Evolutionary conservation across 495 filamentous ascomycete species (phyloP), one percentile per base, ranked within the genome.

Genomic region (Jackrogersella minutella): DNA sequence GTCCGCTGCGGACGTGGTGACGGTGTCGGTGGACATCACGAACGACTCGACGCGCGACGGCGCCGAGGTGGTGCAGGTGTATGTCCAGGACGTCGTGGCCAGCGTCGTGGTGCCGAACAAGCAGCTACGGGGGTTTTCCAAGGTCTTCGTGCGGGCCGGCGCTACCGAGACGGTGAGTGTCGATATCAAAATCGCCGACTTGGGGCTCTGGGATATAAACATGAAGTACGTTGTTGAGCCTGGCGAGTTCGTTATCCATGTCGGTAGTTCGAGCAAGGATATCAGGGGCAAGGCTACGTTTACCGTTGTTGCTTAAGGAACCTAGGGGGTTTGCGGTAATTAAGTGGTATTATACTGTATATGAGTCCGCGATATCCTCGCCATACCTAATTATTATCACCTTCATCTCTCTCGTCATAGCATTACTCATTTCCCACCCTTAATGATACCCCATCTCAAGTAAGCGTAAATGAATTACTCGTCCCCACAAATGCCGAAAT

Each of bases 401-500:
- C 3, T 30, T 30, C 3, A 3, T 30, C 7, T 30, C 26, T 30
- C 3, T 3, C 26, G 26, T 30, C 7, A 30, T 30, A 3, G 3
- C 26, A 40, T 40, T 3, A 2, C 36, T n/a, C n/a, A 40, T 40
- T 17, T 1, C 36, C 14, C 9, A 40, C 17, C 17, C 9, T 8
- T 17, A 13, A 40, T 5, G n/a, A 3, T 2, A 9, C 31, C 36
- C n/a, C 11, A 1, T 26, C 44, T 17, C 28, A 52, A 33, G 22
- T 36, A 43, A 84, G 49, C 19, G 67, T 86, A 78, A 96, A 96
- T 50, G 73, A 73, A 43, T 81, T 79, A 69, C 89, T 92, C 28
- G 83, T 81, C 3, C 93, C 93, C 69, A 87, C 81, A 81, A 98
- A 98, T 21, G 82, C 75, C 44, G 79, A 84, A 41, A 97, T 86